Conservation (phyloP, 1,284 basidiomycete genomes). For the Spongispora temasekensis region DNA sequence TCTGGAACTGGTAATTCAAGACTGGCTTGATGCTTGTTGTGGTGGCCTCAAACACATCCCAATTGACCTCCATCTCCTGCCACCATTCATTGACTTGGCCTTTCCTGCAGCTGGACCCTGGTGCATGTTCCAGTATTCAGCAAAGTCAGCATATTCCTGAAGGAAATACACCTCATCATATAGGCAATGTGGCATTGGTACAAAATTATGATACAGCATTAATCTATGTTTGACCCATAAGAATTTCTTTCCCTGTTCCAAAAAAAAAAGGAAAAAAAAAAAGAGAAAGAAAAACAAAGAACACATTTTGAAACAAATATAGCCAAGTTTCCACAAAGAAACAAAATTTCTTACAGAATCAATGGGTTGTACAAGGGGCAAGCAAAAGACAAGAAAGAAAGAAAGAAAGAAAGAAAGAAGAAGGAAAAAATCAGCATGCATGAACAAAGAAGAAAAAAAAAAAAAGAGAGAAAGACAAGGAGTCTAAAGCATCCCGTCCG, state of each 20-base stretch:
- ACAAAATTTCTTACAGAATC: slow-evolving; percentile 20
- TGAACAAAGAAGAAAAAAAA: background rate
- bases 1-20: slow-evolving; percentile 74
- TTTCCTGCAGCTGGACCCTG: slow-evolving; percentile 17
- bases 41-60: slow-evolving; percentile 82
- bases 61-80: slow-evolving; percentile 74
- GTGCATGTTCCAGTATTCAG: slow-evolving; percentile 53
- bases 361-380: background rate
- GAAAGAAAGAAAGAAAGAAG: background rate
- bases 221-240: slow-evolving; percentile 29
- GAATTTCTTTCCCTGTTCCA: slow-evolving; percentile 20
- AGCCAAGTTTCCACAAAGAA: slow-evolving; percentile 6
- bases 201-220: slow-evolving; percentile 33
- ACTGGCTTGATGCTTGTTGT: slow-evolving; percentile 60
- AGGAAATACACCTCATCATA: slow-evolving; percentile 63
- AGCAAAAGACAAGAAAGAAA: background rate
- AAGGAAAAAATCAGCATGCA: slow-evolving; percentile 6
- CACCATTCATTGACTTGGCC: slow-evolving; percentile 37
- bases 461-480: slow-evolving; percentile 6
- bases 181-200: slow-evolving; percentile 16
- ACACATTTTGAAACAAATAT: slow-evolving; percentile 16
- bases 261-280: slow-evolving; percentile 18
- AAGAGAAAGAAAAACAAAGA: slow-evolving; percentile 1
- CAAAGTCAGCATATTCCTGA: slow-evolving; percentile 70
- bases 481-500: slow-evolving; percentile 26